A percentile compares a stretch with the other conserved stretches of the same genome.
phyloP scores from a whole-genome alignment of 495 filamentous ascomycete genomes.

The Penicillium subrubescens region DNA sequence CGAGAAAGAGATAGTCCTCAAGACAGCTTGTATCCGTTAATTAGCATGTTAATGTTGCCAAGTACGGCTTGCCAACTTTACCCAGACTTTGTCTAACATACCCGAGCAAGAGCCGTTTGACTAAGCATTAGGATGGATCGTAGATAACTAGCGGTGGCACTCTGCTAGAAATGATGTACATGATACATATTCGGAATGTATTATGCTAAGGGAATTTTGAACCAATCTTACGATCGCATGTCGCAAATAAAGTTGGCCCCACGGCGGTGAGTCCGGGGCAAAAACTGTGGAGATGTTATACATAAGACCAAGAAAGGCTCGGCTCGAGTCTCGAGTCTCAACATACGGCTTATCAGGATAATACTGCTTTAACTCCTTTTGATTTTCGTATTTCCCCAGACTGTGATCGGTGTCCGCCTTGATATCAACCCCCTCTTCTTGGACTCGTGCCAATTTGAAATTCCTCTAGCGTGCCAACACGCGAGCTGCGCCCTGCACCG shows the following conservation, averaged over 20 bases:
- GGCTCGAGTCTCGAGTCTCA: too few relatives aligned
- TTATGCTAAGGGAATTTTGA: background rate
- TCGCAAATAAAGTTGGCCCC: background rate
- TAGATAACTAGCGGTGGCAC: too few relatives aligned
- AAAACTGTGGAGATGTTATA: background rate
- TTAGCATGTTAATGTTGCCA: too few relatives aligned
- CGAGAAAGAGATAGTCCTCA: too few relatives aligned
- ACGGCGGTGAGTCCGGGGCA: background rate
- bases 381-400: background rate
- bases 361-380: background rate
- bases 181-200: too few relatives aligned
- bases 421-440: background rate
- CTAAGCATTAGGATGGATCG: too few relatives aligned
- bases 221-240: background rate
- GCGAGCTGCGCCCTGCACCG: background rate
- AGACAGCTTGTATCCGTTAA: too few relatives aligned
- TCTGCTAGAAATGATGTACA: background rate
- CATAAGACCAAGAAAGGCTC: too few relatives aligned
- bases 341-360: too few relatives aligned
- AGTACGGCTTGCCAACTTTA: too few relatives aligned
- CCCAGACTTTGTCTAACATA: too few relatives aligned
- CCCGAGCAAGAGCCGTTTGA: too few relatives aligned
- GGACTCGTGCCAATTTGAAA: background rate
- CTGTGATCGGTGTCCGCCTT: background rate
- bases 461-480: background rate